Evolutionary conservation across 2,329 filamentous ascomycete genomes (phyloP).

Genomic region (Talaromyces amestolkiae): DNA sequence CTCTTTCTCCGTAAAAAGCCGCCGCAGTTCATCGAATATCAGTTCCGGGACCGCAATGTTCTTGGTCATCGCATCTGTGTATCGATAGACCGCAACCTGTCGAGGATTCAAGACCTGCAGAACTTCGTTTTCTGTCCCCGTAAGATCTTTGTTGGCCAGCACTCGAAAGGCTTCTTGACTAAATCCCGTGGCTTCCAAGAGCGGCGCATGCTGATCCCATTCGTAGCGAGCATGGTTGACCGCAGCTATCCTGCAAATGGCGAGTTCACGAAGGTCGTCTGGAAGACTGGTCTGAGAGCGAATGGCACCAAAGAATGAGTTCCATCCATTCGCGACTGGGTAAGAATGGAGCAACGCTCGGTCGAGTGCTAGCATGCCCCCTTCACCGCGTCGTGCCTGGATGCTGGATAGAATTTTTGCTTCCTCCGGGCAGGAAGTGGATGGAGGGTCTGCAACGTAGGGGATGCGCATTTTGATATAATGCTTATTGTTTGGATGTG

Average conservation of each 20-base stretch:
- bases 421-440: slow-evolving; percentile 23
- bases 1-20: background rate
- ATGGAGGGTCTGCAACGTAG: slow-evolving; percentile 31
- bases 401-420: slow-evolving; percentile 61
- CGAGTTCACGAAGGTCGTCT: slow-evolving; percentile 64
- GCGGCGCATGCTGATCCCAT: slow-evolving; percentile 57
- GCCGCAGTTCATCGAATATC: background rate
- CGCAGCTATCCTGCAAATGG: slow-evolving; percentile 75
- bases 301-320: slow-evolving; percentile 56
- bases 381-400: slow-evolving; percentile 62
- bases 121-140: background rate
- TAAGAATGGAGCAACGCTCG: slow-evolving; percentile 72
- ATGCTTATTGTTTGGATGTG: background rate
- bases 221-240: slow-evolving; percentile 81
- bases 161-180: background rate
- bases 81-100: background rate
- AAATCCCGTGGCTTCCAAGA: background rate
- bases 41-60: background rate
- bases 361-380: slow-evolving; percentile 72
- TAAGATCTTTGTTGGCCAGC: background rate
- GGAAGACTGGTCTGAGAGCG: slow-evolving; percentile 51
- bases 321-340: slow-evolving; percentile 69
- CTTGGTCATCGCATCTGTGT: background rate
- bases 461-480: slow-evolving; percentile 35
- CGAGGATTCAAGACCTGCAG: background rate